phyloP scores from a whole-genome alignment of 2,329 filamentous ascomycete genomes.

The Trichoderma cornu-damae region DNA sequence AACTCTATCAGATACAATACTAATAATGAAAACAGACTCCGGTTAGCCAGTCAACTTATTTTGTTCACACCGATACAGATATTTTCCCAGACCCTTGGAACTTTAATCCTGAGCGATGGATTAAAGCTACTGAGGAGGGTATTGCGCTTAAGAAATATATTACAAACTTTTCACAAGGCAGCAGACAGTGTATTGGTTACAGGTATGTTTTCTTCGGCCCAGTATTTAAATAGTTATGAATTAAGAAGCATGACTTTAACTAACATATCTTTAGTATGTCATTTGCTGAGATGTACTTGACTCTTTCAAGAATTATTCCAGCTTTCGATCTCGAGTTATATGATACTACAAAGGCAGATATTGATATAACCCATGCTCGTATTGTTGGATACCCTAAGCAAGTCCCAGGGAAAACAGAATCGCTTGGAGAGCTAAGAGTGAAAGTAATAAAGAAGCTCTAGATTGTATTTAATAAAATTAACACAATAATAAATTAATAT shows the following conservation, averaged over 20 bases:
- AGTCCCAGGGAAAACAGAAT: not conserved
- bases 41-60: slow-evolving; percentile 21
- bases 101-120: slow-evolving; percentile 28
- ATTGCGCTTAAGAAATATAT: slow-evolving; percentile 17
- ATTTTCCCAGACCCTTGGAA: slow-evolving; percentile 25
- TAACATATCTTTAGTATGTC: slow-evolving; percentile 17
- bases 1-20: not conserved
- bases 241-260: not conserved
- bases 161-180: slow-evolving; percentile 21
- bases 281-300: slow-evolving; percentile 19
- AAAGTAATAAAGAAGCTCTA: slow-evolving; percentile 29
- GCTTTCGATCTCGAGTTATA: slow-evolving; percentile 22
- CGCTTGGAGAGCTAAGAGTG: slow-evolving; percentile 17
- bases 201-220: slow-evolving; percentile 16
- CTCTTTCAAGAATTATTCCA: slow-evolving; percentile 18
- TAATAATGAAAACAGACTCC: slow-evolving; percentile 20
- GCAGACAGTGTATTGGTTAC: slow-evolving; percentile 22
- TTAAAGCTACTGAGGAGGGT: slow-evolving; percentile 18
- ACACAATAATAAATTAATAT: too few species aligned
- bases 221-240: not conserved
- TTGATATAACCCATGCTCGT: slow-evolving; percentile 16
- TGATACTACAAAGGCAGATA: slow-evolving; percentile 18
- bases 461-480: too few species aligned
- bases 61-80: slow-evolving; percentile 23
- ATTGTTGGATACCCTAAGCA: slow-evolving; percentile 19